A percentile compares a stretch with the other conserved stretches of the same genome.
Conservation (phyloP, 345 rosid genomes). For the Populus tremula region DNA sequence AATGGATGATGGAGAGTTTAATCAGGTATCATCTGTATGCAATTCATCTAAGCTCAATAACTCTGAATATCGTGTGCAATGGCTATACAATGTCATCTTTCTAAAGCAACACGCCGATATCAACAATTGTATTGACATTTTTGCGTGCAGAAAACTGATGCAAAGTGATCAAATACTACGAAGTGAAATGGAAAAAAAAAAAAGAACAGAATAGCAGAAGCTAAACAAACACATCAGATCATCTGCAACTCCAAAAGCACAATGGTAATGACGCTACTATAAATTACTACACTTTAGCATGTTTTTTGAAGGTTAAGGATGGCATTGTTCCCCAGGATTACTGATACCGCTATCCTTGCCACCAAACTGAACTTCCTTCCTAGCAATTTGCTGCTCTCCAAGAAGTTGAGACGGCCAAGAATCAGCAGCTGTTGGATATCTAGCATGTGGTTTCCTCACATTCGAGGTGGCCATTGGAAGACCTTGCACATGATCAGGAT, state of each 20-base stretch:
- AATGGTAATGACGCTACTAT: background rate
- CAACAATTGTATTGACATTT: background rate
- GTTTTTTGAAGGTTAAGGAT: background rate
- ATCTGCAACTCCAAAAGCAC: background rate
- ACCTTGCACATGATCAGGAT: conserved; percentile 39
- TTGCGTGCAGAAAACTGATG: background rate
- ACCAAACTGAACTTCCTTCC: conserved; percentile 17
- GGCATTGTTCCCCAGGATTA: background rate
- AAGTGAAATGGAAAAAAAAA: background rate
- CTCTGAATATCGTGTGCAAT: too few species aligned
- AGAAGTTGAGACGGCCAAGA: conserved; percentile 85
- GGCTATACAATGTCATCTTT: background rate
- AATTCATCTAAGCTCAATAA: too few species aligned
- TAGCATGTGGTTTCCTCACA: conserved; percentile 84
- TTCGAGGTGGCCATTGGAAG: conserved; percentile 31
- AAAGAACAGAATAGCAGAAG: background rate
- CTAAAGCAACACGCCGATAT: background rate
- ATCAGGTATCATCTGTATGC: too few species aligned
- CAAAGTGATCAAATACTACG: background rate
- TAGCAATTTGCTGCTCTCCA: conserved; percentile 18
- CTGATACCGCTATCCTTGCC: background rate
- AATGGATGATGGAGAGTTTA: too few species aligned
- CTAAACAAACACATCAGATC: background rate
- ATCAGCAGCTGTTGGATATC: conserved; percentile 70
- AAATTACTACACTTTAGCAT: background rate